Conservation (phyloP, 805 yeast genomes). For the Zygosaccharomyces gambellarensis region DNA sequence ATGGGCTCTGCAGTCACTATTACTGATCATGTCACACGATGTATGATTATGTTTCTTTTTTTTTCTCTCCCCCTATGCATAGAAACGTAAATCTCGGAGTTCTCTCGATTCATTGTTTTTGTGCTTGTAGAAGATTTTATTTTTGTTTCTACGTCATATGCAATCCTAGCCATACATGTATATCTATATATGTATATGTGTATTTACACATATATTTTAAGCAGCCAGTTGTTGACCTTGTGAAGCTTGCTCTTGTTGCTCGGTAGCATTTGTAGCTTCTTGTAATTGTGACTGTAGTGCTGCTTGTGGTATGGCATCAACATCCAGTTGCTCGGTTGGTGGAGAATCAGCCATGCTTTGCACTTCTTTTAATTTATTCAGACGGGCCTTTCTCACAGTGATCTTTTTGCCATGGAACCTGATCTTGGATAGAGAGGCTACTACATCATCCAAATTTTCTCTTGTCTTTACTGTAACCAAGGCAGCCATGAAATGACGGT, state of each 20-base stretch:
- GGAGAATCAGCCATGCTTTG: constrained; percentile 34
- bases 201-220: background rate
- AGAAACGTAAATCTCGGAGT: constrained; percentile 1
- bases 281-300: background rate
- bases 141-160: background rate
- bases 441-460: constrained; percentile 41
- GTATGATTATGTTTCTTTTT: background rate
- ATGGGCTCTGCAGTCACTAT: background rate
- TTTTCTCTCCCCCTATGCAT: background rate
- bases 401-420: constrained; percentile 38
- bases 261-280: background rate
- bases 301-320: constrained; percentile 1
- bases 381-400: constrained; percentile 38
- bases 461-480: constrained; percentile 45
- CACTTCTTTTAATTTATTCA: constrained; percentile 43
- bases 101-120: background rate
- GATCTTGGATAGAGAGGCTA: constrained; percentile 36
- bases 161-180: background rate
- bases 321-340: background rate
- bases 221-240: background rate
- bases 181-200: too few relatives aligned
- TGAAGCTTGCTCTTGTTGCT: background rate
- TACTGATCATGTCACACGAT: background rate
- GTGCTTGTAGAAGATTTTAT: background rate
- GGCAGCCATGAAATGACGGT: constrained; percentile 44